phyloP scores from a whole-genome alignment of 2,329 filamentous ascomycete genomes.

The Beauveria sp. region DNA sequence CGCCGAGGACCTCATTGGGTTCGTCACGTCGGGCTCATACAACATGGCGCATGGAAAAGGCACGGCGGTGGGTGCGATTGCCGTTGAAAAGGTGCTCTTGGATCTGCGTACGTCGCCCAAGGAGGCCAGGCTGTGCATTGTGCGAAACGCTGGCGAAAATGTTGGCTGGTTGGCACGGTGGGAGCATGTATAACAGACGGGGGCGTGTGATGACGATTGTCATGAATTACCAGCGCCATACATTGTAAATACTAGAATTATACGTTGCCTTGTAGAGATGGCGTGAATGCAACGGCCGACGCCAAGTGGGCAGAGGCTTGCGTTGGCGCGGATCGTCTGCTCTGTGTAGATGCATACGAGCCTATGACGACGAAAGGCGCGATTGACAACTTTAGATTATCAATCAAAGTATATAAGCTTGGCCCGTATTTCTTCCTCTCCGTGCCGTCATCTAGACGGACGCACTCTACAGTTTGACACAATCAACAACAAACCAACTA shows the following conservation, averaged over 20 bases:
- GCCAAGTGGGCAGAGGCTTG: neutral
- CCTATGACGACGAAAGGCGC: constrained; percentile 10
- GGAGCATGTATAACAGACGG: constrained; percentile 49
- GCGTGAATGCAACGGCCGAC: neutral
- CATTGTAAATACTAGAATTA: neutral
- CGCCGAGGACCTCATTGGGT: constrained; percentile 74
- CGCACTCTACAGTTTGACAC: no score
- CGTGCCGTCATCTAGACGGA: no score
- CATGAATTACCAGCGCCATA: neutral
- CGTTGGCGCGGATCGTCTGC: no score
- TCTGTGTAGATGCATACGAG: no score
- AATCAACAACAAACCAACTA: no score
- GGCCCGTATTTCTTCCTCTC: neutral
- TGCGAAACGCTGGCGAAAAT: constrained; percentile 71
- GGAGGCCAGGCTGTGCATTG: constrained; percentile 61
- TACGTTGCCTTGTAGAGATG: neutral
- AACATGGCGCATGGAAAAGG: constrained; percentile 70
- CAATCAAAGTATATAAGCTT: neutral
- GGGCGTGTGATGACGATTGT: neutral
- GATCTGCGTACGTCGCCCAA: constrained; percentile 23
- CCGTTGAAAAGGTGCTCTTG: constrained; percentile 47
- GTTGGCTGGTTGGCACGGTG: constrained; percentile 73
- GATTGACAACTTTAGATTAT: neutral
- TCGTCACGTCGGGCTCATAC: constrained; percentile 81
- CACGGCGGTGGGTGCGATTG: constrained; percentile 66